These are phyloP conservation scores for Xylariaceae sp. DNA, from an alignment of 2,329 filamentous ascomycete genomes.

Conservation along the genomic window DNA sequence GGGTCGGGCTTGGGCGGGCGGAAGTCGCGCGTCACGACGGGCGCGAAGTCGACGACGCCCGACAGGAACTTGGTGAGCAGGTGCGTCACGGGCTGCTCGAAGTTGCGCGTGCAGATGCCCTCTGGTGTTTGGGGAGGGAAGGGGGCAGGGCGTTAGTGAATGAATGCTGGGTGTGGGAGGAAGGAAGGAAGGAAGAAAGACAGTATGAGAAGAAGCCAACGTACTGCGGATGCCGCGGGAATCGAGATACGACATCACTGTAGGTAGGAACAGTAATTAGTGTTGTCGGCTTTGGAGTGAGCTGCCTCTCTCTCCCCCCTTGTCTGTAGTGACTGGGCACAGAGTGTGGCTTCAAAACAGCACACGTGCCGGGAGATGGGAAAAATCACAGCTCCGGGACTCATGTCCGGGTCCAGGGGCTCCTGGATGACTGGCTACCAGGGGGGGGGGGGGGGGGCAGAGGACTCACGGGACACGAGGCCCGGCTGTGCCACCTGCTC, in stretches of 20 bases:
- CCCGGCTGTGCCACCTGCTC: slow-evolving; percentile 76
- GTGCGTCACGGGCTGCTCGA: slow-evolving; percentile 69
- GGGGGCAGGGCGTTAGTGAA: no score
- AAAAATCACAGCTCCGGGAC: no score
- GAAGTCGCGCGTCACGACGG: slow-evolving; percentile 80
- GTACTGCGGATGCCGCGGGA: slow-evolving; percentile 53
- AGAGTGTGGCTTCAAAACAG: no score
- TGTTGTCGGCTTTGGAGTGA: background rate
- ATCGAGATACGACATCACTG: slow-evolving; percentile 85
- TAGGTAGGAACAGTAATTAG: no score
- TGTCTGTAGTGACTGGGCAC: no score
- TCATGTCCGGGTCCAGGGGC: no score
- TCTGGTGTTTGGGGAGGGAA: no score
- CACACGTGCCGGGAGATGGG: no score
- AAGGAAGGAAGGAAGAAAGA: no score
- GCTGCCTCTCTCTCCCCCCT: no score
- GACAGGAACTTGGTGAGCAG: slow-evolving; percentile 69
- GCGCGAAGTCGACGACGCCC: slow-evolving; percentile 54
- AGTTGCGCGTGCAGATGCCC: slow-evolving; percentile 91
- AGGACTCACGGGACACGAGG: slow-evolving; percentile 45
- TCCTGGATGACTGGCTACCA: background rate
- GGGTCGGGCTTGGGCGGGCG: slow-evolving; percentile 79
- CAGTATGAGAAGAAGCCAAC: no score
- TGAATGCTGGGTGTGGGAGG: no score
- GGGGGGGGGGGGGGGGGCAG: background rate